phyloP scores from a whole-genome alignment of 208 protist species.

The Leishmania braziliensis region DNA sequence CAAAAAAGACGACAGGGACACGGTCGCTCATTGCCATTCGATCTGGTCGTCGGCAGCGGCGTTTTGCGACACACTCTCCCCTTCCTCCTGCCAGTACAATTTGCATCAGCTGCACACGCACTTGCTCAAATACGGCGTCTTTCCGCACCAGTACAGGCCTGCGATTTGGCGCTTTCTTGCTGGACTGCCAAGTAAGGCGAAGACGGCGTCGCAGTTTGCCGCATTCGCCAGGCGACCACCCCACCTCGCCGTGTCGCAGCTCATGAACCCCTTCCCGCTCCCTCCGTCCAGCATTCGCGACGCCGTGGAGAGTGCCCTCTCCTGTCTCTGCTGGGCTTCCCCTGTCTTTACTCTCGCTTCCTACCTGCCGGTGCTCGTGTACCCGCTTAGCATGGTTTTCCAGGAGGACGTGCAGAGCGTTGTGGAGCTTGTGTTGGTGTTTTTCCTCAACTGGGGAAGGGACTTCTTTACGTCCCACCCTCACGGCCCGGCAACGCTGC shows the following conservation, averaged over 20 bases:
- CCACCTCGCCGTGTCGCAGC: constrained; percentile 53
- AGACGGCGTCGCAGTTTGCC: constrained; percentile 70
- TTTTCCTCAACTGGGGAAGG: constrained; percentile 82
- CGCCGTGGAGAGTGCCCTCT: constrained; percentile 61
- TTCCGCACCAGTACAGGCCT: constrained; percentile 65
- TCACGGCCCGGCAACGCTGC: constrained; percentile 51
- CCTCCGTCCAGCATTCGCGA: constrained; percentile 27
- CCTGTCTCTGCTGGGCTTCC: constrained; percentile 68
- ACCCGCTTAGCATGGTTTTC: constrained; percentile 71
- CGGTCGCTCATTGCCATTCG: background rate
- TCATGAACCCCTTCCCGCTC: constrained; percentile 74
- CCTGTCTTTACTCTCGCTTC: constrained; percentile 69
- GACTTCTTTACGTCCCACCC: constrained; percentile 87
- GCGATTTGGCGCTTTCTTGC: constrained; percentile 86
- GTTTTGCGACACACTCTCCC: constrained; percentile 37
- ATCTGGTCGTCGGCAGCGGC: constrained; percentile 15
- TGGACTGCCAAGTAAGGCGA: constrained; percentile 48
- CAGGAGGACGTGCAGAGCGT: constrained; percentile 61
- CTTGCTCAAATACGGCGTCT: constrained; percentile 69
- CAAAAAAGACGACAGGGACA: background rate
- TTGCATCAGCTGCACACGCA: constrained; percentile 62
- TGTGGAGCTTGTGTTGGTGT: constrained; percentile 69
- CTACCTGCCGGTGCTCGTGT: constrained; percentile 81
- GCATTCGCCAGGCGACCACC: constrained; percentile 50
- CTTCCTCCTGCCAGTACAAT: constrained; percentile 56